Evolutionary conservation across 345 rosid genomes (phyloP).

Genomic region (Crucihimalaya himalaica): DNA sequence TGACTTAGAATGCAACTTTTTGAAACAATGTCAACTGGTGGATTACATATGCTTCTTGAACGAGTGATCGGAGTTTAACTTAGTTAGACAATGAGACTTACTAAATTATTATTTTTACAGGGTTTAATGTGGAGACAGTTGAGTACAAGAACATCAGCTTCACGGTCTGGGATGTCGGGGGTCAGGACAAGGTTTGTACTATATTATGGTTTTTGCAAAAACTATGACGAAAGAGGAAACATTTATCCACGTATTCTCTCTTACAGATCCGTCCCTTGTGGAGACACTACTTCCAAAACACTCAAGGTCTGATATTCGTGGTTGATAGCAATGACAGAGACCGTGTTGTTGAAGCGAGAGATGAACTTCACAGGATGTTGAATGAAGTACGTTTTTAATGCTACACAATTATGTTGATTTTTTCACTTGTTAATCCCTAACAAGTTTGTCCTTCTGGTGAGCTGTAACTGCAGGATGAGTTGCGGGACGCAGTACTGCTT

Average conservation of each 20-base stretch:
- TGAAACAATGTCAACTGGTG: not conserved
- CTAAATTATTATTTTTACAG: constrained; percentile 22
- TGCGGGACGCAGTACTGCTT: constrained; percentile 62
- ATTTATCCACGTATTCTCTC: not conserved
- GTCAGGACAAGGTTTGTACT: constrained; percentile 62
- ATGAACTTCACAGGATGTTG: constrained; percentile 73
- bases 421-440: not conserved
- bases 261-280: constrained; percentile 69
- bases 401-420: not conserved
- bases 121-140: constrained; percentile 70
- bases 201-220: not conserved
- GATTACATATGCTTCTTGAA: too few relatives aligned
- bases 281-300: constrained; percentile 76
- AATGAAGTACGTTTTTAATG: constrained; percentile 50
- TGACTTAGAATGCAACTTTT: not conserved
- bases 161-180: constrained; percentile 75
- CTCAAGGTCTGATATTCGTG: constrained; percentile 72
- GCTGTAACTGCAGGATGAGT: constrained; percentile 51
- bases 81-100: not conserved
- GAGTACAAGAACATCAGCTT: constrained; percentile 70
- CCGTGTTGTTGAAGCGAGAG: constrained; percentile 71
- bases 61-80: not conserved
- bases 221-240: not conserved
- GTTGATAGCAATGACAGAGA: constrained; percentile 72
- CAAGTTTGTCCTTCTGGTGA: not conserved